Evolutionary conservation across 73 alveolate genomes (phyloP), one percentile per base, ranked within the genome.

Genomic region (Diophrys sp.): DNA sequence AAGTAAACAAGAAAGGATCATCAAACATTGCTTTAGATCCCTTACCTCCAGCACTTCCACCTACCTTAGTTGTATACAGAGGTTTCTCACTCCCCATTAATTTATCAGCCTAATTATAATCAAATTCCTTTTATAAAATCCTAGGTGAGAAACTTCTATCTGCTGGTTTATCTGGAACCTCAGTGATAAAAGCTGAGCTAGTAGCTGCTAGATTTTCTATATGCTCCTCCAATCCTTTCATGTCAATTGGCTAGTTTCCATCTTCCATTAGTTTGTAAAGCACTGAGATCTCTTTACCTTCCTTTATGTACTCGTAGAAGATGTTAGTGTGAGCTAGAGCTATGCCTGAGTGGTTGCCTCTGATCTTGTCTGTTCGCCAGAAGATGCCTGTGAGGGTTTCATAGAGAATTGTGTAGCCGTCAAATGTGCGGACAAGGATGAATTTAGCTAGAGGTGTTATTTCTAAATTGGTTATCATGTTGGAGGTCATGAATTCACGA

Each of bases 341-440:
- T 8, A 82, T 29, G 1, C 90, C 90, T 18, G 80, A 56, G 34
- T 82, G 90, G 29, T 62, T 74, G 31, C 90, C 90, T 27, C 69
- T 56, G 23, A 74, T 23, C 57, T 67, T 82, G 54, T 82, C 74
- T n/a, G 82, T 82, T 56, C 84, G 73, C 90, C 90, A 82, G 27
- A 75, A 55, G 1, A 82, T 75, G 23, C 85, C 90, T 1, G 90
- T 82, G 8, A 82, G 32, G 1, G 80, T 82, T 32, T 82, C 90
- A 67, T 82, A 82, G 23, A 82, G 29, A 1, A 33, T 14, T 14
- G 74, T 56, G 5, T 77, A 33, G 0, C 81, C 81, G 74, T 82
- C 90, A 1, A 32, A 72, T 27, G 66, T 31, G 14, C 66, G 56
- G 14, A 77, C 70, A 5, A 75, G 28, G 8, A 82, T 23, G 75